phyloP scores from a whole-genome alignment of 305 asterid genomes.

The Fraxinus paxiana region DNA sequence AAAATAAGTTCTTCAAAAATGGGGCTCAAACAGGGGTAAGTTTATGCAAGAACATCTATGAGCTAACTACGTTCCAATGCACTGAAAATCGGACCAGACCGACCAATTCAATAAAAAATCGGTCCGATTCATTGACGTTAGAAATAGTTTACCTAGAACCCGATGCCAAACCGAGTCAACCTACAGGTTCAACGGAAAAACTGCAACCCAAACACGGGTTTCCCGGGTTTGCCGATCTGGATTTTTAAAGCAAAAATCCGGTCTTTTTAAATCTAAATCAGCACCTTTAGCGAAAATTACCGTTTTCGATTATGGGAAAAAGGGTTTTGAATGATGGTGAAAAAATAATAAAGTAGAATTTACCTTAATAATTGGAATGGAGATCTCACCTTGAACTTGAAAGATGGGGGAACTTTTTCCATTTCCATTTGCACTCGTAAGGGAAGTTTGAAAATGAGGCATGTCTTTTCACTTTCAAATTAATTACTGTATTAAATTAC shows the following conservation, averaged over 20 bases:
- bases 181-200: not conserved
- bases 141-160: not conserved
- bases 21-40: not conserved
- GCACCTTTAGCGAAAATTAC: not conserved
- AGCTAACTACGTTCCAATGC: not conserved
- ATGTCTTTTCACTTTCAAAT: not conserved
- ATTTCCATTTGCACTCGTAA: not conserved
- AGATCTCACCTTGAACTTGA: not conserved
- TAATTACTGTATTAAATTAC: not conserved
- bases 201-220: not conserved
- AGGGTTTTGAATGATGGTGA: not conserved
- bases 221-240: not conserved
- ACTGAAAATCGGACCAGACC: not conserved
- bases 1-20: not conserved
- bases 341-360: not conserved
- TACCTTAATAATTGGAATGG: not conserved
- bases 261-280: not conserved
- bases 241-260: not conserved
- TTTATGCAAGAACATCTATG: not conserved
- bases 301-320: not conserved
- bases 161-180: not conserved
- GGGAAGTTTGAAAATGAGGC: not conserved
- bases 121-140: not conserved
- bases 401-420: not conserved
- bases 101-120: not conserved